Base-by-base conservation (phyloP, 257 asterid species). In the Petrea volubilis region DNA sequence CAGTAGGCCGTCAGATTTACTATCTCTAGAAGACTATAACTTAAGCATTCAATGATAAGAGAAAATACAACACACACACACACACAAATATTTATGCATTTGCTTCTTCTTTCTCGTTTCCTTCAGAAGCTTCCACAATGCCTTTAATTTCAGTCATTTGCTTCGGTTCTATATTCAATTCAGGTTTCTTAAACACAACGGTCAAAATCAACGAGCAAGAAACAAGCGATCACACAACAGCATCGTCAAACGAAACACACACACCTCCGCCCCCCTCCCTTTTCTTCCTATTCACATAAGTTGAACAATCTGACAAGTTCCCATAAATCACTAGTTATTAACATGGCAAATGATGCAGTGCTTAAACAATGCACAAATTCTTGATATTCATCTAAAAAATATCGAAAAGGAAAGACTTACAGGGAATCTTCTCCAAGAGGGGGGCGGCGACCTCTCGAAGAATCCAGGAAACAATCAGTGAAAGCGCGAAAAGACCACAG, bases 401-500 rank as follows among this genome's bases (percentile, higher is more conserved):
- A n/a, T 15, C 27, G 34, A 25, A 40, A 60, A 5, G 43, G 23
- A 40, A 28, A n/a, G 2, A 38, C 91, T 75, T 72, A 91, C 97
- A 91, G 3, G 97, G 97, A 12, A 91, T 86, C 73, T 87, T 87
- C 82, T 91, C 97, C 94, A 91, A 77, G 58, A 91, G 83, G 47
- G 97, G 97, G 0, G 97, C 92, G 61, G 97, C 97, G 61, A 91
- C 94, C 68, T 91, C 94, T n/a, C 97, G 79, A 60, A 91, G 90
- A 74, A 91, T 86, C 97, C 97, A 91, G 3, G 97, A 85, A 36
- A 91, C 97, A 15, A 91, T 60, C 69, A 91, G 84, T 0, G 97
- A 88, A 58, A 91, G 85, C 17, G 84, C 96, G 9, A 91, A 91
- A 56, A 91, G 96, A 24, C 97, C 97, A 43, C 97, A 91, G 70